phyloP scores from a whole-genome alignment of 768 basidiomycete species.

The Suillus subaureus region DNA sequence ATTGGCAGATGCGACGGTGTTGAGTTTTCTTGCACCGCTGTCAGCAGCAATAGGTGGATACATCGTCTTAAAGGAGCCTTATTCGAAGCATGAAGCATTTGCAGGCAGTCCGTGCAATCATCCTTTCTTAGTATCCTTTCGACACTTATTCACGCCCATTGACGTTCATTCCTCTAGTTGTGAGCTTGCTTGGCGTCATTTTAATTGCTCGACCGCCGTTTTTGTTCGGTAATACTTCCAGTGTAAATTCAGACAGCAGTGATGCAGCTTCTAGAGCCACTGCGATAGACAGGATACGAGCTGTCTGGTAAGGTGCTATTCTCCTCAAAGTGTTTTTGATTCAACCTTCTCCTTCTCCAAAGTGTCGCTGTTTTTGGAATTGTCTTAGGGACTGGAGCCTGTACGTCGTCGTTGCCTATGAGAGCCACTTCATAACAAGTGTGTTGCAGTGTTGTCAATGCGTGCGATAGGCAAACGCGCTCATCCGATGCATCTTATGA shows the following conservation, averaged over 20 bases:
- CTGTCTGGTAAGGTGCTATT: constrained; percentile 49
- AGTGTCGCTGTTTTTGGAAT: constrained; percentile 72
- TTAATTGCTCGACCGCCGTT: constrained; percentile 79
- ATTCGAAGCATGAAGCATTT: constrained; percentile 55
- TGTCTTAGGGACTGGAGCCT: constrained; percentile 64
- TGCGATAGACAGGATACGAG: constrained; percentile 49
- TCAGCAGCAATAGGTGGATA: constrained; percentile 63
- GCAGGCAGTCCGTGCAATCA: constrained; percentile 45
- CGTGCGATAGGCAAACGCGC: constrained; percentile 78
- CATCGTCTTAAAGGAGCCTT: constrained; percentile 60
- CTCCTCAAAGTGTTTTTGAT: background rate
- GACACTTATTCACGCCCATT: background rate
- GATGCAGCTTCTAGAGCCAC: constrained; percentile 20
- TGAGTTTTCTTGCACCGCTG: constrained; percentile 76
- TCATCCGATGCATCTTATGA: constrained; percentile 70
- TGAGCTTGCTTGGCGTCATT: constrained; percentile 74
- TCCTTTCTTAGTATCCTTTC: background rate
- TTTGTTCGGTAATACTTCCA: constrained; percentile 55
- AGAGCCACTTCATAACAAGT: background rate
- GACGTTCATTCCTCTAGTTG: constrained; percentile 38
- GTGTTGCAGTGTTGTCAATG: constrained; percentile 46
- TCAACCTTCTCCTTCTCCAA: background rate
- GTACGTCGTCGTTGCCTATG: constrained; percentile 42
- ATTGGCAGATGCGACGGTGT: constrained; percentile 74
- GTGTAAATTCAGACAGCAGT: background rate